A percentile compares a stretch with the other conserved stretches of the same genome.
phyloP scores from a whole-genome alignment of 2,329 filamentous ascomycete species.

The Pleomassaria siparia region DNA sequence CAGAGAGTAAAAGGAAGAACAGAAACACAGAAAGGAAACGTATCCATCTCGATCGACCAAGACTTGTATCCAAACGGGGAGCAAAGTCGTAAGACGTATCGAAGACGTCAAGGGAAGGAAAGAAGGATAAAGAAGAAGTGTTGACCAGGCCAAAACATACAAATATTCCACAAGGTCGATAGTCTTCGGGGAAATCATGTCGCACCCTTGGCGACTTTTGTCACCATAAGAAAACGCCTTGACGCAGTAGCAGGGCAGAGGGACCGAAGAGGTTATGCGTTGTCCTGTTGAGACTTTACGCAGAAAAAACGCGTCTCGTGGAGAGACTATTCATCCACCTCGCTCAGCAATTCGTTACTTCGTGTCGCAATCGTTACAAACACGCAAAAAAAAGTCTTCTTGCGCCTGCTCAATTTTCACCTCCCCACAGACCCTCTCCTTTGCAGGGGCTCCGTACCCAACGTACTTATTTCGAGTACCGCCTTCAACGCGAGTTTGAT shows the following conservation, averaged over 20 bases:
- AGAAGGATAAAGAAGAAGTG: neutral
- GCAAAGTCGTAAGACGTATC: too few relatives aligned
- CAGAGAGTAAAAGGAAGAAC: neutral
- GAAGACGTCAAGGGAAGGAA: too few relatives aligned
- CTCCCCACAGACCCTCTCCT: constrained; percentile 12
- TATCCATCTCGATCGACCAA: neutral
- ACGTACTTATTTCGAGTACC: neutral
- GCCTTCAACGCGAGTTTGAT: neutral
- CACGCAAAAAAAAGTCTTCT: constrained; percentile 16
- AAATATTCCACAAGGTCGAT: too few relatives aligned
- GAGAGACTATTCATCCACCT: neutral
- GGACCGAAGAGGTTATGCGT: too few relatives aligned
- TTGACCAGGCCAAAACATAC: too few relatives aligned
- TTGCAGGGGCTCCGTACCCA: neutral
- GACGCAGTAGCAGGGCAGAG: too few relatives aligned
- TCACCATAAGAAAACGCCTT: too few relatives aligned
- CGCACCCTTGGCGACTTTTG: too few relatives aligned
- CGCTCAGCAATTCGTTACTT: neutral
- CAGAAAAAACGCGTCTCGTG: too few relatives aligned
- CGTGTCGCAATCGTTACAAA: constrained; percentile 21
- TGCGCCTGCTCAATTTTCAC: constrained; percentile 15
- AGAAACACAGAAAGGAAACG: neutral
- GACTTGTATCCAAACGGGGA: neutral
- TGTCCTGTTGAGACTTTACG: too few relatives aligned
- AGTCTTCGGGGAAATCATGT: too few relatives aligned